Percentiles rank a stretch among this genome's conserved stretches.
Evolutionary conservation across 805 yeast genomes (phyloP).

Genomic region (Lachancea cidri): DNA sequence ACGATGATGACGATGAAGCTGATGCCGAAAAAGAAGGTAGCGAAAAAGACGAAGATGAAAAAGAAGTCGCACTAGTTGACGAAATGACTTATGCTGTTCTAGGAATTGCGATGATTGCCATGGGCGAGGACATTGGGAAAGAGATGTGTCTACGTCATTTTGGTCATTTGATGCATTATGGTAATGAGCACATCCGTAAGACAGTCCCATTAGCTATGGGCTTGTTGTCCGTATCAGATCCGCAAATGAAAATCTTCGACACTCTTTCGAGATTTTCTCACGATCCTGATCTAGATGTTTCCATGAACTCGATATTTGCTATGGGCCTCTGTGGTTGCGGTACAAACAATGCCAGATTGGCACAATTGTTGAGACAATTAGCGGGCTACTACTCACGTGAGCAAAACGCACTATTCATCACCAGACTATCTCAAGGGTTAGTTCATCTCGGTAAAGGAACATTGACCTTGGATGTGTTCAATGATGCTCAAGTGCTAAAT

Average conservation of each 20-base stretch:
- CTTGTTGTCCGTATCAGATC: constrained; percentile 83
- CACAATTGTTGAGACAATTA: constrained; percentile 89
- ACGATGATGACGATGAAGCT: constrained; percentile 30
- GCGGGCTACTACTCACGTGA: constrained; percentile 91
- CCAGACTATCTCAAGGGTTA: constrained; percentile 91
- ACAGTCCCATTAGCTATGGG: constrained; percentile 99
- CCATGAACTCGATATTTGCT: constrained; percentile 88
- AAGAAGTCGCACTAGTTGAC: constrained; percentile 30
- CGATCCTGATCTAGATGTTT: constrained; percentile 90
- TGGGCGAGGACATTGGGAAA: constrained; percentile 98
- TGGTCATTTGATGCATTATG: constrained; percentile 96
- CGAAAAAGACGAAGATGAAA: constrained; percentile 28
- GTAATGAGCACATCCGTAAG: constrained; percentile 82
- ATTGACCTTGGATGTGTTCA: constrained; percentile 80
- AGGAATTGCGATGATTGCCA: constrained; percentile 89
- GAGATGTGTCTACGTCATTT: constrained; percentile 97
- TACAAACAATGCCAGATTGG: constrained; percentile 95
- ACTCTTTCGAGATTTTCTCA: constrained; percentile 94
- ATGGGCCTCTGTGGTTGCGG: constrained; percentile 99
- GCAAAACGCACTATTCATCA: constrained; percentile 85
- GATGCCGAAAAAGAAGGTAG: constrained; percentile 24
- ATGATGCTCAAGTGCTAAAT: constrained; percentile 80
- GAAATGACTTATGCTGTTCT: constrained; percentile 78
- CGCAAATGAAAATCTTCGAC: constrained; percentile 96
- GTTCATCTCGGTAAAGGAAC: constrained; percentile 97